Base-by-base conservation (phyloP, 2,329 filamentous ascomycete genomes). In the Beauveria varroae region DNA sequence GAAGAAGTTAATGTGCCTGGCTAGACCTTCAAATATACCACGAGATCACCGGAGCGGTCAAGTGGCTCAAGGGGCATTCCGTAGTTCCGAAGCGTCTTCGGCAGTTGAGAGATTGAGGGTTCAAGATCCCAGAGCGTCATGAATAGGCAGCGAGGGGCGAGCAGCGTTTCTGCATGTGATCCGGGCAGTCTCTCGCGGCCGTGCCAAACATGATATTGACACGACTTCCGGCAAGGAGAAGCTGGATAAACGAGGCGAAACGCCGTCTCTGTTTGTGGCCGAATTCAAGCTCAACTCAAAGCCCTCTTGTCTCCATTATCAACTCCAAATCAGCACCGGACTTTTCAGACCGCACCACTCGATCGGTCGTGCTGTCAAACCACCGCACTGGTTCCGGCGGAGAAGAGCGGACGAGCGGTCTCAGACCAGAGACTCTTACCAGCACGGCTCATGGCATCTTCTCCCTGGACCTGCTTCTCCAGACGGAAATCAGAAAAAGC, bases 361-460 rank as follows among this genome's bases (percentile, higher is more conserved):
- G 47, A 59, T 59, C 34, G 47, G 57, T 26, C 57, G 47, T 59
- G 47, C 47, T 59, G 57, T 59, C 57, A 74, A 80, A 78, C 80
- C 82, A 80, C 74, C 77, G 79, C 81, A 72, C 77, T 69, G 70
- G 72, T 79, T 83, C 88, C 88, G 87, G 87, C 78, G 81, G 79
- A 75, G 75, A 76, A 76, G 74, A 75, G 81, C 86, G 84, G 88
- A 91, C 87, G 88, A 90, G 89, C 82, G 87, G 78, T 84, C 83
- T 85, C 86, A 74, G 79, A 64, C 78, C 76, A 81, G 83, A 88
- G 83, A 83, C 78, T 89, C 88, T 91, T 88, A 88, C 83, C 87
- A 73, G 78, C 82, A 79, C 71, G 82, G 85, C 88, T 90, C 88
- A 91, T 91, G 85, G 87, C 79, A 79, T 78, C 78, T 75, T 73